These are phyloP conservation scores for Leptodermis oblonga DNA, from an alignment of 257 asterid genomes.

Conservation along the genomic window DNA sequence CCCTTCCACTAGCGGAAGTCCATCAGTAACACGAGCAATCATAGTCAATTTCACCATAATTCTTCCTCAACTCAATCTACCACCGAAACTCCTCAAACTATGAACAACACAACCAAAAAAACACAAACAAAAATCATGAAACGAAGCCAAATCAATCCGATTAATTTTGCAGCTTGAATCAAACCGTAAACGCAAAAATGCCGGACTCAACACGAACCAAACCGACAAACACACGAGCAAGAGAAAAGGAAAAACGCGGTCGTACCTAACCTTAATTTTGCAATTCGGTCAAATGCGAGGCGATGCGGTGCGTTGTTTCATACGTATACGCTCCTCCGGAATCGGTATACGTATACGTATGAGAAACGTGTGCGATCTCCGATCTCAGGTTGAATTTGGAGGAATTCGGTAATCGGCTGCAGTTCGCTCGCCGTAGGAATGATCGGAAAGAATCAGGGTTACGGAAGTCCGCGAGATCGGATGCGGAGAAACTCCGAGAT, in stretches of 20 bases:
- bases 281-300: neutral
- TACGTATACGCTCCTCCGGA: constrained; percentile 16
- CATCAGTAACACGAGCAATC: constrained; percentile 98
- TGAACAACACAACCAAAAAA: neutral
- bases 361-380: neutral
- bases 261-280: neutral
- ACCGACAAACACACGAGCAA: neutral
- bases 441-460: neutral
- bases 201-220: neutral
- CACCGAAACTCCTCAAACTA: neutral
- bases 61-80: constrained; percentile 13
- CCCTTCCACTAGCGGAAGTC: constrained; percentile 90
- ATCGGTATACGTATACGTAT: neutral
- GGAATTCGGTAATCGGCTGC: neutral
- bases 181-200: neutral
- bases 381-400: neutral
- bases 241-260: neutral
- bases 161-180: neutral
- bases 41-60: constrained; percentile 89
- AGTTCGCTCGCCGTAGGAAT: neutral
- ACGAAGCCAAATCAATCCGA: neutral
- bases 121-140: neutral
- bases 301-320: constrained; percentile 4
- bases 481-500: neutral
- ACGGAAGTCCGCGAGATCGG: neutral